These are phyloP conservation scores for Magnolia officinalis DNA, from an alignment of 164 flowering plant species.

Conservation along the genomic window DNA sequence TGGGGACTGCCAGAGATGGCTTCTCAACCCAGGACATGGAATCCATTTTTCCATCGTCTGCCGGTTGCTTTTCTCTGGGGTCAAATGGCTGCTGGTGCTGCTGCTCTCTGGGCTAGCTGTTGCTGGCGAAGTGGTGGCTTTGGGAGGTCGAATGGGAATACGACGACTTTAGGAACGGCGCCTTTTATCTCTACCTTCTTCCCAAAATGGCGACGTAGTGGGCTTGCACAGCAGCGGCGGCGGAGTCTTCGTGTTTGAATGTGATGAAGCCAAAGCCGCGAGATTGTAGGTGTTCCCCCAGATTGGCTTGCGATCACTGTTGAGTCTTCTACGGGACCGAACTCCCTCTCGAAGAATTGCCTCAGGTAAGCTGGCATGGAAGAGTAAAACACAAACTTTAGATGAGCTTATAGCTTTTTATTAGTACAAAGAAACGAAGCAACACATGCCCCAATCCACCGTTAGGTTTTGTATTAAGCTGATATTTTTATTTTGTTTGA, in stretches of 20 bases:
- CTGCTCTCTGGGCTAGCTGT: constrained; percentile 7
- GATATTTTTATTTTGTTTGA: background rate
- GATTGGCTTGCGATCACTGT: constrained; percentile 26
- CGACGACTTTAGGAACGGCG: constrained; percentile 29
- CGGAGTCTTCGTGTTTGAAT: constrained; percentile 44
- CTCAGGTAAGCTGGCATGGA: constrained; percentile 35
- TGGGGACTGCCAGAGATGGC: constrained; percentile 10
- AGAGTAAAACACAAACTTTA: background rate
- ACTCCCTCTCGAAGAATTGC: constrained; percentile 36
- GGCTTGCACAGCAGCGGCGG: constrained; percentile 38
- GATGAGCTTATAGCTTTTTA: background rate
- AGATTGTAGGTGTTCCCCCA: constrained; percentile 29
- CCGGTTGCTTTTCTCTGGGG: background rate
- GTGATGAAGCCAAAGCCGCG: constrained; percentile 59
- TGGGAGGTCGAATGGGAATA: constrained; percentile 11
- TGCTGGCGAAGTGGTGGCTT: constrained; percentile 6
- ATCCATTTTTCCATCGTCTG: constrained; percentile 16
- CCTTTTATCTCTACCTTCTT: constrained; percentile 53
- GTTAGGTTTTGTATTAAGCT: background rate
- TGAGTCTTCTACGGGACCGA: constrained; percentile 54
- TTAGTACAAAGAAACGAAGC: no score
- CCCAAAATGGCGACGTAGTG: constrained; percentile 36
- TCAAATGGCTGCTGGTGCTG: constrained; percentile 6
- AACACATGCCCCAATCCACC: no score
- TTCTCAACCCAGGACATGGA: constrained; percentile 32